Evolutionary conservation across 164 flowering plant genomes (phyloP), one percentile per base, ranked within the genome.

Genomic region (Chloranthus sessilifolius): DNA sequence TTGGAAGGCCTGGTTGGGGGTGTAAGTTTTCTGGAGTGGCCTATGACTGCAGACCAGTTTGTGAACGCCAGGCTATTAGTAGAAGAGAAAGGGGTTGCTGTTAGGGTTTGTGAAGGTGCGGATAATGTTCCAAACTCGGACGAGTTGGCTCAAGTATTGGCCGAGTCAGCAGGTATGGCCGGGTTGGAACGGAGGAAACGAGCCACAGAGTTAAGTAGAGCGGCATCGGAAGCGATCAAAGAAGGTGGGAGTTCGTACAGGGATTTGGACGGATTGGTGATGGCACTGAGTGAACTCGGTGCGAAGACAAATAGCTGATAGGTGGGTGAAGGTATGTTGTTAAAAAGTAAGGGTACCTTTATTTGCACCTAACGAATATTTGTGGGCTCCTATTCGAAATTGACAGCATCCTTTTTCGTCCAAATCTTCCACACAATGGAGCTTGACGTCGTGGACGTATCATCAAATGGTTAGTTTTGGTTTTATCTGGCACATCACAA

Each of bases 1-100:
- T 7, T 50, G 47, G 83, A 78, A 52, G 72, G 73, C 1, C 40
- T 75, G 0, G 50, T 28, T 0, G 62, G 59, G 9, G 79, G 68
- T 1, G 75, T 71, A 8, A 66, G 66, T 5, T 50, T 79, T 53
- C n/a, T 62, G 45, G 53, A 38, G 8, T 61, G 66, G 56, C 66
- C 67, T 26, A 62, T 50, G 60, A 54, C 31, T 7, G 67, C 63
- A 3, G 71, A 65, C 52, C 69, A 65, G 36, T 65, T 25, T 52
- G 17, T 43, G 14, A 44, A 59, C 24, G 63, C 64, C 5, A 53
- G 24, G 43, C 41, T 65, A 22, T 29, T 65, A 35, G 69, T 50
- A 3, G 69, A 65, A 3, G 45, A 58, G 31, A 2, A 24, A 38
- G 64, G 57, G 4, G 42, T 19, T 20, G 68, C 56, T 7, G 47